Conservation (phyloP, 305 asterid species). For the Caryopteris hybrid region DNA sequence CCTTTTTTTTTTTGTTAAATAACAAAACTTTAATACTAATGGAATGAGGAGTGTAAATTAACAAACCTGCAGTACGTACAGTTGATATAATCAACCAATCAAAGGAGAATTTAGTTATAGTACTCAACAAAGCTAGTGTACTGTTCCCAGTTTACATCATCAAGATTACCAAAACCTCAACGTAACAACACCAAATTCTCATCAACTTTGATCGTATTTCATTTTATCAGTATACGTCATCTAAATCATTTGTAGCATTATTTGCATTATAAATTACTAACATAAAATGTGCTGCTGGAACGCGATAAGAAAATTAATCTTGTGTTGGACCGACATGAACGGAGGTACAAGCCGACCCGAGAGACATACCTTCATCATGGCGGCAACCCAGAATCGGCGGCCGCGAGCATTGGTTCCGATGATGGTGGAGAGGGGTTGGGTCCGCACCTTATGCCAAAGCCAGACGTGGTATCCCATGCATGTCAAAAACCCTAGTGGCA, state of each 20-base stretch:
- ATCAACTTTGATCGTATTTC: too few relatives aligned
- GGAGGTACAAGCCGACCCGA: too few relatives aligned
- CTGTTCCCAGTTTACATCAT: too few relatives aligned
- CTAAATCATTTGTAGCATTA: too few relatives aligned
- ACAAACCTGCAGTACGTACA: too few relatives aligned
- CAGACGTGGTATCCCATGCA: constrained; percentile 70
- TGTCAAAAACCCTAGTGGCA: constrained; percentile 54
- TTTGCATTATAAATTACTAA: too few relatives aligned
- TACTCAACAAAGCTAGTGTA: background rate
- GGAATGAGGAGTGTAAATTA: background rate
- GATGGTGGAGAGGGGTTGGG: constrained; percentile 66
- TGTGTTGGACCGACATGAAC: too few relatives aligned
- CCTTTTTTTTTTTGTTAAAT: background rate
- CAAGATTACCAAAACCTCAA: background rate
- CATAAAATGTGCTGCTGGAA: too few relatives aligned
- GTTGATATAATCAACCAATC: too few relatives aligned
- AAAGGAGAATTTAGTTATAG: background rate
- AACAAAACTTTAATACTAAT: too few relatives aligned
- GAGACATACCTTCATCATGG: constrained; percentile 70
- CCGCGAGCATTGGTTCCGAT: constrained; percentile 82
- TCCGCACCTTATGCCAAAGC: constrained; percentile 67
- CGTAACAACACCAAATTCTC: background rate
- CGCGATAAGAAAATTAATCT: too few relatives aligned
- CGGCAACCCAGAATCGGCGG: constrained; percentile 84
- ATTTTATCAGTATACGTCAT: too few relatives aligned